Evolutionary conservation across 331 rosid genomes (phyloP), one percentile per base, ranked within the genome.

Genomic region (Acacia concinna): DNA sequence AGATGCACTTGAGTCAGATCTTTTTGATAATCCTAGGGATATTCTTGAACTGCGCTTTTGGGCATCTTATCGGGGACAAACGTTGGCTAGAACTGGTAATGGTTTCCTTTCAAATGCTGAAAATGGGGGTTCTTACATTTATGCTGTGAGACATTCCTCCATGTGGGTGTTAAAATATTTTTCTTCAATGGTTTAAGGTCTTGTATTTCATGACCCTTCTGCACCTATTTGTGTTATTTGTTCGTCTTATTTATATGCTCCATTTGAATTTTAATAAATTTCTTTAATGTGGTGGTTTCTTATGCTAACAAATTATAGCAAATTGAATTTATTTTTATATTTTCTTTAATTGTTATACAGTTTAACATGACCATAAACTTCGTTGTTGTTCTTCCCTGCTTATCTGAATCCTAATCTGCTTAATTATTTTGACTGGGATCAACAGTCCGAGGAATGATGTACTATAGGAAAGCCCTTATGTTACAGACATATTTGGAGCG

Each of bases 361-460:
- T 37, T 49, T 34, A 35, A 21, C 4, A 23, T 32, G 30, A 9
- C 9, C 12, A 13, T 9, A 28, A 30, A 46, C 41, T 18, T 46
- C 20, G 4, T 44, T 70, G 23, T 14, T 15, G 9, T 43, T 43
- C 27, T 44, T 43, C 14, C 75, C 59, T 14, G 4, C 18, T 43
- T 28, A 77, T 34, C 46, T 34, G 12, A 47, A 30, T 32, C 51
- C 47, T 40, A 44, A 68, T 68, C 12, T 41, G 73, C 56, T 69
- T 69, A 14, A 69, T 57, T 79, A 40, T 82, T 25, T 56, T 79
- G 25, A 82, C 28, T 86, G 83, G 54, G 71, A 68, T 78, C 63
- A 71, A 81, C 92, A 94, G 98, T 94, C 81, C 96, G 97, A 57
- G 97, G 98, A 81, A 94, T 94, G 97, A 94, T 94, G 98, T 92